Conservation (phyloP, 371 early-diverging fungal genomes). For the Zychaea mexicana region DNA sequence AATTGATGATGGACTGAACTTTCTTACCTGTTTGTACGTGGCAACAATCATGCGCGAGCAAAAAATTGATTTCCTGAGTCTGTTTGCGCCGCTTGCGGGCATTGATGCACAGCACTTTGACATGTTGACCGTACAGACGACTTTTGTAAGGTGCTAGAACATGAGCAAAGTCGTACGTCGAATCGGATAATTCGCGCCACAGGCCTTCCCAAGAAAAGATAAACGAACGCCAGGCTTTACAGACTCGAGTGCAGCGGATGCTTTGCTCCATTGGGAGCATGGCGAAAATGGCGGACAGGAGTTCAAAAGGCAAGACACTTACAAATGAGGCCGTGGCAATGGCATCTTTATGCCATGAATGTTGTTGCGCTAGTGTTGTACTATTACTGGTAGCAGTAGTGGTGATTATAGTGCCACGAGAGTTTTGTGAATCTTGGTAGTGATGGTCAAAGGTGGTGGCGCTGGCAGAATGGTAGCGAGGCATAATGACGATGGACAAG, state of each 20-base stretch:
- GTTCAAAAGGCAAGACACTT: not conserved
- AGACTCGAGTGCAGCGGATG: constrained; percentile 2
- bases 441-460: too few relatives aligned
- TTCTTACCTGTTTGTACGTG: not conserved
- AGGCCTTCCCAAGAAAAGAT: constrained; percentile 1
- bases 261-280: constrained; percentile 2
- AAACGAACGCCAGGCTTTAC: constrained; percentile 5
- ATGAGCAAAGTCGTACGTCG: not conserved
- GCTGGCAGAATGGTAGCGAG: too few relatives aligned
- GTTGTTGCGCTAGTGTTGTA: too few relatives aligned
- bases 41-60: not conserved
- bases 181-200: constrained; percentile 6
- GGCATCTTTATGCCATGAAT: not conserved
- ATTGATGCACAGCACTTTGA: not conserved
- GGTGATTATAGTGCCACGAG: too few relatives aligned
- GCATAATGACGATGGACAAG: too few relatives aligned
- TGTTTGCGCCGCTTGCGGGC: not conserved
- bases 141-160: not conserved
- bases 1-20: not conserved
- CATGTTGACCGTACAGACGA: not conserved
- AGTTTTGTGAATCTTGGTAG: too few relatives aligned
- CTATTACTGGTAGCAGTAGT: too few relatives aligned
- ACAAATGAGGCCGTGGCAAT: constrained; percentile 2
- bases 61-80: not conserved
- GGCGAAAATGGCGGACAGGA: constrained; percentile 1